These are phyloP conservation scores for Colletotrichum sp. DNA, from an alignment of 2,329 filamentous ascomycete species.

Conservation along the genomic window DNA sequence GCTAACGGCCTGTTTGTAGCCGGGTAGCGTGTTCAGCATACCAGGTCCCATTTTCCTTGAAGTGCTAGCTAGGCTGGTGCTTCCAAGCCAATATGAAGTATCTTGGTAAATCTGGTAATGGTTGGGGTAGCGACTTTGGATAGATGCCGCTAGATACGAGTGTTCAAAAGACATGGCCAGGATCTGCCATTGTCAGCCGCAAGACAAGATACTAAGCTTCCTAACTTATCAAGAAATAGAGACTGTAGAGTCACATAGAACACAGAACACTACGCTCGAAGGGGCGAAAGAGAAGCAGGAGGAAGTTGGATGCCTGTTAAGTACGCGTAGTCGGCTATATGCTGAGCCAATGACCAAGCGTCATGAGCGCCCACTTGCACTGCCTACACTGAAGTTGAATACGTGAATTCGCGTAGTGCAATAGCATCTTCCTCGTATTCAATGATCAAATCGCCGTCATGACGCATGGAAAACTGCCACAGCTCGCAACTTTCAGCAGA, in stretches of 20 bases:
- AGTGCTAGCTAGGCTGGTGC: not conserved
- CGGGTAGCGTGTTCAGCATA: constrained; percentile 28
- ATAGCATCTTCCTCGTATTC: not conserved
- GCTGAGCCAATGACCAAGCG: not conserved
- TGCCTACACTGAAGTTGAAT: not conserved
- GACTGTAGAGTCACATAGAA: not conserved
- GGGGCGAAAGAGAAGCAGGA: not conserved
- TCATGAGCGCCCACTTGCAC: not conserved
- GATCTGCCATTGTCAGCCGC: not conserved
- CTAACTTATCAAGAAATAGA: not conserved
- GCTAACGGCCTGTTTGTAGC: constrained; percentile 36
- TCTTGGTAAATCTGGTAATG: not conserved
- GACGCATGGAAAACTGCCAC: too few relatives aligned
- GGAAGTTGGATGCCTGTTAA: too few relatives aligned
- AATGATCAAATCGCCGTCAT: not conserved
- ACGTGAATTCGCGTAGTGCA: not conserved
- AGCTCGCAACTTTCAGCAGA: not conserved
- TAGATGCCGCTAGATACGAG: not conserved
- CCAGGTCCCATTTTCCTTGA: constrained; percentile 24
- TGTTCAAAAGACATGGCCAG: not conserved
- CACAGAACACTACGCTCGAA: not conserved
- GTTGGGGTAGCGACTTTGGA: not conserved
- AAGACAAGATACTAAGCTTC: not conserved
- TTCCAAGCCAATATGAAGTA: not conserved
- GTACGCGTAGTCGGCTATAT: not conserved